These are phyloP conservation scores for Patellifolia procumbens DNA, from an alignment of 179 eudicot species.

Conservation along the genomic window DNA sequence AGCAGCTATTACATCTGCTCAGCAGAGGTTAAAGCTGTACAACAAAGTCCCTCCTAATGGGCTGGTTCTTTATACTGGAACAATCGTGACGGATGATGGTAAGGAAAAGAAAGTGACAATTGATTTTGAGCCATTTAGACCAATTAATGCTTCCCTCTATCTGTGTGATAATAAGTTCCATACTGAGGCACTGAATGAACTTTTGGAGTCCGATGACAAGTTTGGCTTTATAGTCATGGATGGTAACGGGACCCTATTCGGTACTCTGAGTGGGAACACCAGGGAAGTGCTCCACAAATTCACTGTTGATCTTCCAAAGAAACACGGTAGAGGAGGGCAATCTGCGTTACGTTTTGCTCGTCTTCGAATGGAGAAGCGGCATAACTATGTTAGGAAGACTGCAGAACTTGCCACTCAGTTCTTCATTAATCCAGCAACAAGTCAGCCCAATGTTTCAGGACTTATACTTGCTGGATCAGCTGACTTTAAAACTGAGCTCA, in stretches of 20 bases:
- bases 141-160: slow-evolving; percentile 37
- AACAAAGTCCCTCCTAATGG: slow-evolving; percentile 42
- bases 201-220: slow-evolving; percentile 40
- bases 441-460: slow-evolving; percentile 77
- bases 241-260: slow-evolving; percentile 77
- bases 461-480: slow-evolving; percentile 79
- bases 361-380: slow-evolving; percentile 80
- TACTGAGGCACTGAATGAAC: slow-evolving; percentile 38
- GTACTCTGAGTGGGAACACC: slow-evolving; percentile 76
- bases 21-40: slow-evolving; percentile 37
- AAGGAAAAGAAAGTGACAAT: slow-evolving; percentile 42
- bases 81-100: slow-evolving; percentile 38
- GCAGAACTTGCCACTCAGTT: slow-evolving; percentile 80
- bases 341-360: slow-evolving; percentile 83
- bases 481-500: slow-evolving; percentile 74
- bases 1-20: slow-evolving; percentile 43
- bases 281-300: slow-evolving; percentile 77
- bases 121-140: slow-evolving; percentile 41
- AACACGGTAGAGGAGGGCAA: slow-evolving; percentile 83
- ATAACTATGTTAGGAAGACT: slow-evolving; percentile 76
- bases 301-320: slow-evolving; percentile 74
- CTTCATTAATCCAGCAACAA: slow-evolving; percentile 68
- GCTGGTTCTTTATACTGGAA: slow-evolving; percentile 39
- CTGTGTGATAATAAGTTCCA: slow-evolving; percentile 42
- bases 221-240: slow-evolving; percentile 62